Conservation (phyloP, 2,329 filamentous ascomycete genomes). For the Epichloe sp. region DNA sequence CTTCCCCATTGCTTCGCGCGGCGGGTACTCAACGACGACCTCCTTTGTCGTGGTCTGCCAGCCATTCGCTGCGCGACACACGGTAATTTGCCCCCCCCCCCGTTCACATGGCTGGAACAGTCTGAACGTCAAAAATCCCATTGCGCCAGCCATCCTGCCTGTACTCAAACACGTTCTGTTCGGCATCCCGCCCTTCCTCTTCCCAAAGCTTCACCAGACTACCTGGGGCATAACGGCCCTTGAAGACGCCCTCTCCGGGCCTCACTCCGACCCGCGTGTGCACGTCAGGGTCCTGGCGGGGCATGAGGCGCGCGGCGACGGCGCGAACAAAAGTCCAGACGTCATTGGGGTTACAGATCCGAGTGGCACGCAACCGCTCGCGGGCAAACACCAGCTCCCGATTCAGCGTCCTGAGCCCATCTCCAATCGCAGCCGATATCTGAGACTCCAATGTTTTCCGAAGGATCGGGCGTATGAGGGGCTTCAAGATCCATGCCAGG, state of each 20-base stretch:
- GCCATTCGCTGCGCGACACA: too few species aligned
- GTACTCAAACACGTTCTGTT: slow-evolving; percentile 63
- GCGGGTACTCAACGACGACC: too few species aligned
- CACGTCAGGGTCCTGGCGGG: slow-evolving; percentile 61
- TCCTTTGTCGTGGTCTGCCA: too few species aligned
- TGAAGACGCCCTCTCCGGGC: slow-evolving; percentile 51
- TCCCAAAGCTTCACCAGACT: slow-evolving; percentile 86
- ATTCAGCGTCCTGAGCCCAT: slow-evolving; percentile 61
- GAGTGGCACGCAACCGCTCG: slow-evolving; percentile 73
- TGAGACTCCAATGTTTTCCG: slow-evolving; percentile 68
- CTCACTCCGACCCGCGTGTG: slow-evolving; percentile 61
- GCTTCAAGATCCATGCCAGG: slow-evolving; percentile 73
- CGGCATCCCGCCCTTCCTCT: slow-evolving; percentile 57
- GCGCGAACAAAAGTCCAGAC: slow-evolving; percentile 72
- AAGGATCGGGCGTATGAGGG: slow-evolving; percentile 67
- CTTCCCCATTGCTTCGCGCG: too few species aligned
- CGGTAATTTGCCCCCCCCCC: too few species aligned
- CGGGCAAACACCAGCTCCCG: slow-evolving; percentile 77
- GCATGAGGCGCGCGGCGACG: slow-evolving; percentile 61
- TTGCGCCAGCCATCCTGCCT: slow-evolving; percentile 68
- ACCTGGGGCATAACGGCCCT: slow-evolving; percentile 74
- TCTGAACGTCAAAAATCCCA: slow-evolving; percentile 54
- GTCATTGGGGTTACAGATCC: slow-evolving; percentile 67
- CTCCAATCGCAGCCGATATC: slow-evolving; percentile 57
- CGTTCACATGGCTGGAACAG: slow-evolving; percentile 11